Evolutionary conservation across 331 rosid genomes (phyloP).

Genomic region (Rosa hybrid): DNA sequence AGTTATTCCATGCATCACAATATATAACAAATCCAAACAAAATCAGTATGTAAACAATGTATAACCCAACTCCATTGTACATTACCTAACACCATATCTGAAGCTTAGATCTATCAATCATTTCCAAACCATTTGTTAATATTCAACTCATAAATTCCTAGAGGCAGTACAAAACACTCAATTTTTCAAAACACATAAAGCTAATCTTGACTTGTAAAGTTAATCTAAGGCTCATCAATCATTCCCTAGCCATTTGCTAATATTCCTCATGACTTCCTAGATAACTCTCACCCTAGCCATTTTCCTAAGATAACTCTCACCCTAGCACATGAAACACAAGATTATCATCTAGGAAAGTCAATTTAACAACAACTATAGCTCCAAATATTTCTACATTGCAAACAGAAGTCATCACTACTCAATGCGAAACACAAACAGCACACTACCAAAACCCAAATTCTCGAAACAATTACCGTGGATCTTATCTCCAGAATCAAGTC

Average conservation of each 20-base stretch:
- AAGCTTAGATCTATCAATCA: not conserved
- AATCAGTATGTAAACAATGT: not conserved
- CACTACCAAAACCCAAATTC: not conserved
- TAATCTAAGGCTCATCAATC: not conserved
- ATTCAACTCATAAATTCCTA: not conserved
- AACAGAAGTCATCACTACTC: not conserved
- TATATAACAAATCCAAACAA: not conserved
- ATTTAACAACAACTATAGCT: not conserved
- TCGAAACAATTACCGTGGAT: not conserved
- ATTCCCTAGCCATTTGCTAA: not conserved
- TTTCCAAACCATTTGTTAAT: not conserved
- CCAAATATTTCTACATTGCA: not conserved
- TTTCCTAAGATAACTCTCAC: no score
- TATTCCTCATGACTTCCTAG: not conserved
- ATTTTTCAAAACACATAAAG: not conserved
- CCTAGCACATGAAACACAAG: no score
- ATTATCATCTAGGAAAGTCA: not conserved
- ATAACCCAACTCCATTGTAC: not conserved
- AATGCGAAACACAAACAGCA: not conserved
- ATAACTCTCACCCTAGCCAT: no score
- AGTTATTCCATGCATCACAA: not conserved
- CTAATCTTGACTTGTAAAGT: no score
- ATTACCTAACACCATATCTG: not conserved
- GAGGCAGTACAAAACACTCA: not conserved
- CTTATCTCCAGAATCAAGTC: slow-evolving; percentile 44